phyloP scores from a whole-genome alignment of 805 yeast species.

The Kuraishia molischiana region DNA sequence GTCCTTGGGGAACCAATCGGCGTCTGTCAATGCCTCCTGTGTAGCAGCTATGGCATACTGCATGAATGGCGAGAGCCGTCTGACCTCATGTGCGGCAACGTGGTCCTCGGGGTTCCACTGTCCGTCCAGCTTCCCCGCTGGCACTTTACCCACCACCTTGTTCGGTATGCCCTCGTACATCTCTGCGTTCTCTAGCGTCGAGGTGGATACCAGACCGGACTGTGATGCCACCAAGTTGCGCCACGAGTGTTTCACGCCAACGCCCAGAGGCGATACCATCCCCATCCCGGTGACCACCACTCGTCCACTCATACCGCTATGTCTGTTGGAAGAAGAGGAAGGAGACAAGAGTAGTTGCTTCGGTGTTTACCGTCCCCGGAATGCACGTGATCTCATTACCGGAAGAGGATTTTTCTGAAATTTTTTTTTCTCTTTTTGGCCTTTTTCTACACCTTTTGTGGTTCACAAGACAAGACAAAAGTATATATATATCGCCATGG shows the following conservation, averaged over 20 bases:
- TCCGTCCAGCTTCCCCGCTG: slow-evolving; percentile 36
- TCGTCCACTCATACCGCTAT: slow-evolving; percentile 23
- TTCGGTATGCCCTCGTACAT: slow-evolving; percentile 52
- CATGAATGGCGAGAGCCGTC: slow-evolving; percentile 62
- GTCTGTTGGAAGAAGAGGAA: background rate
- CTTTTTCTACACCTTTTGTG: background rate
- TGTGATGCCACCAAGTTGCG: slow-evolving; percentile 33
- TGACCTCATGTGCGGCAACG: slow-evolving; percentile 34
- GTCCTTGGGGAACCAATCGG: slow-evolving; percentile 37
- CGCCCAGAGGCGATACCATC: slow-evolving; percentile 77
- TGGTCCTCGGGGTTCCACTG: slow-evolving; percentile 45
- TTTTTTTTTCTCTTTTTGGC: too few species aligned
- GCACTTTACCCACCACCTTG: slow-evolving; percentile 69
- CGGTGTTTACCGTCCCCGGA: too few species aligned
- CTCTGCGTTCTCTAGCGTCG: slow-evolving; percentile 27
- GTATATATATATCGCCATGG: slow-evolving; percentile 33
- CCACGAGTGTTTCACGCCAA: slow-evolving; percentile 52
- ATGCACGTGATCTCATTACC: too few species aligned
- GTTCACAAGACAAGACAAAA: background rate
- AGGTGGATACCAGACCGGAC: slow-evolving; percentile 54
- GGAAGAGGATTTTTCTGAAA: too few species aligned
- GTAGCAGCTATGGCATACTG: slow-evolving; percentile 77
- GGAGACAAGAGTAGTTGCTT: background rate
- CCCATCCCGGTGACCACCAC: slow-evolving; percentile 95
- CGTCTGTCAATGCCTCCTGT: slow-evolving; percentile 64